phyloP scores from a whole-genome alignment of 768 basidiomycete species.

The Boletus rex-veris region DNA sequence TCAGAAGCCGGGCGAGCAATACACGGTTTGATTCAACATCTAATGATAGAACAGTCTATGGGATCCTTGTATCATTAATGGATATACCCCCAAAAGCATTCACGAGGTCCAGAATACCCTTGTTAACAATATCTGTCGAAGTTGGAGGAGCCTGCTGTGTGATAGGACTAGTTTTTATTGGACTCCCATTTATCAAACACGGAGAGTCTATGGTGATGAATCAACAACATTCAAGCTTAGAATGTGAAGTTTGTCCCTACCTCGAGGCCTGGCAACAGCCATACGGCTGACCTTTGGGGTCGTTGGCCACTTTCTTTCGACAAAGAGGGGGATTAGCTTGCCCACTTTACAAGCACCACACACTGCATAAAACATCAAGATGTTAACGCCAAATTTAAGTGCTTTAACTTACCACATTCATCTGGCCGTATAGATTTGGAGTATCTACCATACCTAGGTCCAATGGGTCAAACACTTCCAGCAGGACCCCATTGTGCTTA shows the following conservation, averaged over 20 bases:
- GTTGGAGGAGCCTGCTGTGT: not conserved
- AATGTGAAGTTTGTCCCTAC: slow-evolving; percentile 25
- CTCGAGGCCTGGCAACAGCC: slow-evolving; percentile 44
- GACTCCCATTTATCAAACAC: not conserved
- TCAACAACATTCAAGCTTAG: not conserved
- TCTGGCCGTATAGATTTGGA: slow-evolving; percentile 69
- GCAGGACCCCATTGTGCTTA: slow-evolving; percentile 28
- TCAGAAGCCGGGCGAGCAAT: too few relatives aligned
- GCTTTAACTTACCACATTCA: slow-evolving; percentile 50
- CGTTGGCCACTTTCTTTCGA: slow-evolving; percentile 30
- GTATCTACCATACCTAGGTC: slow-evolving; percentile 63
- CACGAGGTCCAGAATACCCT: slow-evolving; percentile 9
- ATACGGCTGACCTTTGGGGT: slow-evolving; percentile 40
- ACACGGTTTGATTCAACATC: not conserved
- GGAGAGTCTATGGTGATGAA: slow-evolving; percentile 17
- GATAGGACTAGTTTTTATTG: not conserved
- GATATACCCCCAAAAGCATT: slow-evolving; percentile 10
- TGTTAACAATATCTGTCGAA: not conserved
- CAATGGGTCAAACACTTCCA: slow-evolving; percentile 2
- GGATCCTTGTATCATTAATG: slow-evolving; percentile 1
- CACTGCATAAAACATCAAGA: slow-evolving; percentile 35
- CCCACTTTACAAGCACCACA: slow-evolving; percentile 67
- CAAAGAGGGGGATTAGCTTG: slow-evolving; percentile 55
- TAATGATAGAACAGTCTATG: not conserved
- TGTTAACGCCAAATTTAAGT: not conserved